phyloP scores from a whole-genome alignment of 2,329 filamentous ascomycete genomes.

The Aspergillus quadricinctus region DNA sequence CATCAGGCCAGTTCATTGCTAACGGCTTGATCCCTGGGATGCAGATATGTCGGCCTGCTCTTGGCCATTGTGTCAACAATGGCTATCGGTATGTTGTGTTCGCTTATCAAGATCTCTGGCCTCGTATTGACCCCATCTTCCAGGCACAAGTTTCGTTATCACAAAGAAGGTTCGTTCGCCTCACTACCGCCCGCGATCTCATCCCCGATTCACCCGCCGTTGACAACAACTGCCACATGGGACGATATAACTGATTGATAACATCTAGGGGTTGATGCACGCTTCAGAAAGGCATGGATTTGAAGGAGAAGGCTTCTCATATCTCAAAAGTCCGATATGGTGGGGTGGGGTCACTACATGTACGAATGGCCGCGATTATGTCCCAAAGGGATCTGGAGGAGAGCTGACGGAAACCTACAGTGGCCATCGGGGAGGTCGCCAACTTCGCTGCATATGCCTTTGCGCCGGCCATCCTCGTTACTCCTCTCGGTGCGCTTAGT shows the following conservation, averaged over 20 bases:
- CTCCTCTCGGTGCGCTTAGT: constrained; percentile 85
- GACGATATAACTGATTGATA: constrained; percentile 17
- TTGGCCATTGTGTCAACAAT: constrained; percentile 46
- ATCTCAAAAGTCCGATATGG: constrained; percentile 92
- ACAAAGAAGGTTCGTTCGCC: constrained; percentile 78
- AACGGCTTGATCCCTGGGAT: constrained; percentile 15
- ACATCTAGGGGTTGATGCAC: constrained; percentile 73
- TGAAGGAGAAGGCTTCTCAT: constrained; percentile 92
- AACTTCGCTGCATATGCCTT: constrained; percentile 99
- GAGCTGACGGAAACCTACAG: constrained; percentile 45
- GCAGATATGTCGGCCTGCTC: constrained; percentile 45
- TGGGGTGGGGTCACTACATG: constrained; percentile 90
- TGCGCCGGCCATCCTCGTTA: constrained; percentile 96
- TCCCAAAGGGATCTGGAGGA: background rate
- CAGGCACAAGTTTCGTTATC: constrained; percentile 95
- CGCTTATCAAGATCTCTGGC: background rate
- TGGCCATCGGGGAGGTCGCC: constrained; percentile 88
- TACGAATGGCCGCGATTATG: constrained; percentile 45
- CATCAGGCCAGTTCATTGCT: constrained; percentile 14
- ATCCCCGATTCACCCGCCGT: constrained; percentile 2
- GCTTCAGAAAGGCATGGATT: constrained; percentile 90
- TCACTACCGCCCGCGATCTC: constrained; percentile 5
- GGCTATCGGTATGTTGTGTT: constrained; percentile 38
- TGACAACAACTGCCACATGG: constrained; percentile 3
- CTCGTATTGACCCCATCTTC: constrained; percentile 8